A percentile compares a stretch with the other conserved stretches of the same genome.
phyloP scores from a whole-genome alignment of 2,329 filamentous ascomycete genomes.

The Neonectria coccinea region DNA sequence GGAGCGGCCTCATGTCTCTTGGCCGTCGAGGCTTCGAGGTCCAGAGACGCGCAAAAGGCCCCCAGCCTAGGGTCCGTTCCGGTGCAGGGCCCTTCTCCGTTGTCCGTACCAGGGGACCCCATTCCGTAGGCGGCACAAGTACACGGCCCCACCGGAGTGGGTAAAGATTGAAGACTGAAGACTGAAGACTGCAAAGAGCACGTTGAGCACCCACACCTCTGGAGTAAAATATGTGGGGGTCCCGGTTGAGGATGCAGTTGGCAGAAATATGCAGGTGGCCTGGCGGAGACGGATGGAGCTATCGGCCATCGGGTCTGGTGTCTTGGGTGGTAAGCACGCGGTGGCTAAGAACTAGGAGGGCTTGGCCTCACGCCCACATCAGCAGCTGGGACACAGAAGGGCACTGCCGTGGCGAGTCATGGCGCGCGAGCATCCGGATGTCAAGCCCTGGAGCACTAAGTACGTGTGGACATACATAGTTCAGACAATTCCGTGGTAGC shows the following conservation, averaged over 20 bases:
- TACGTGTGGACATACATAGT: not conserved
- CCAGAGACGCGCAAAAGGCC: slow-evolving; percentile 32
- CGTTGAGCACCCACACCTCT: slow-evolving; percentile 16
- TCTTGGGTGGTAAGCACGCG: slow-evolving; percentile 7
- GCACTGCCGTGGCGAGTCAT: slow-evolving; percentile 27
- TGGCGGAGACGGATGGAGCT: slow-evolving; percentile 14
- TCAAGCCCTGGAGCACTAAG: not conserved
- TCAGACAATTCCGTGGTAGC: slow-evolving; percentile 21
- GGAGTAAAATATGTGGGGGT: slow-evolving; percentile 30
- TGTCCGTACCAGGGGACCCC: slow-evolving; percentile 28
- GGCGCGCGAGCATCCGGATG: slow-evolving; percentile 10
- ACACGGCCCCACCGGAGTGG: slow-evolving; percentile 28
- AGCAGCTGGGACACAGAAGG: not conserved
- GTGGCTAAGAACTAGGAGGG: slow-evolving; percentile 23
- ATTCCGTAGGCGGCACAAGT: slow-evolving; percentile 36
- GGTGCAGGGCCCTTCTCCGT: slow-evolving; percentile 31
- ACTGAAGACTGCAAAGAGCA: slow-evolving; percentile 11
- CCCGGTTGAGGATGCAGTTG: slow-evolving; percentile 1
- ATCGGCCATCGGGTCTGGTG: slow-evolving; percentile 11
- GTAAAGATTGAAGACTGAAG: slow-evolving; percentile 2
- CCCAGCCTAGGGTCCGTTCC: slow-evolving; percentile 24
- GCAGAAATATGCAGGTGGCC: slow-evolving; percentile 11
- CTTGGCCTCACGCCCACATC: slow-evolving; percentile 11
- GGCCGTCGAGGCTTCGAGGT: slow-evolving; percentile 31
- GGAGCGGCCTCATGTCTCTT: slow-evolving; percentile 33